Conservation (phyloP, 495 filamentous ascomycete species). For the Penicillium macrosclerotiorum region DNA sequence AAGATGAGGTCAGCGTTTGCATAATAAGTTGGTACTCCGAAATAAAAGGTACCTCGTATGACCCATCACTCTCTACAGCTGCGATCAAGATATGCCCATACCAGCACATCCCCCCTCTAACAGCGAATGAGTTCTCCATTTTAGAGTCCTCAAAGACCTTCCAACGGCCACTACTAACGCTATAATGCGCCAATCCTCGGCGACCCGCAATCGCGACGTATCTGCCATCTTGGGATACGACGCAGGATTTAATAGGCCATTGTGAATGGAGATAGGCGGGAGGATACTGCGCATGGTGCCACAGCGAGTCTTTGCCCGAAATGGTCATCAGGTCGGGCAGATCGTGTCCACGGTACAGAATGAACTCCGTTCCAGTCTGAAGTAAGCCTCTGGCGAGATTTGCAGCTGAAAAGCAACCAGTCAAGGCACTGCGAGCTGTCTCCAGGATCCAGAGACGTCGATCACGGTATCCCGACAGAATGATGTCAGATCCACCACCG, state of each 20-base stretch:
- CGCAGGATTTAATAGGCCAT: constrained; percentile 84
- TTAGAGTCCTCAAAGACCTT: constrained; percentile 82
- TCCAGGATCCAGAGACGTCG: constrained; percentile 84
- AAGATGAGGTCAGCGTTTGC: constrained; percentile 7
- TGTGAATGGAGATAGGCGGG: constrained; percentile 80
- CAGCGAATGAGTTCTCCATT: constrained; percentile 84
- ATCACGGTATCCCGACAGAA: constrained; percentile 65
- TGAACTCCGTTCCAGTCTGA: constrained; percentile 77
- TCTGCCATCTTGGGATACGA: constrained; percentile 85
- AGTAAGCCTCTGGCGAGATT: constrained; percentile 88
- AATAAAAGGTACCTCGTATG: constrained; percentile 62
- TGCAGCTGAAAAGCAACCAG: constrained; percentile 83
- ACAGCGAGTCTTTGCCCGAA: constrained; percentile 86
- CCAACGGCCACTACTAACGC: constrained; percentile 91
- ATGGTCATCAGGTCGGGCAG: constrained; percentile 85
- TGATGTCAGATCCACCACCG: constrained; percentile 79
- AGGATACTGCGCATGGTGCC: constrained; percentile 89
- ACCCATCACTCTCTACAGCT: constrained; percentile 80
- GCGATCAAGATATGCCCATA: constrained; percentile 93
- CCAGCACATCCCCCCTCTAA: constrained; percentile 98
- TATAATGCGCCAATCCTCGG: constrained; percentile 92
- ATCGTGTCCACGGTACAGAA: constrained; percentile 92
- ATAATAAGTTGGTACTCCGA: neutral
- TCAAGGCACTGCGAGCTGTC: constrained; percentile 86
- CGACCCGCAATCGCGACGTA: constrained; percentile 95